Conservation (phyloP, 345 rosid genomes). For the Aurinia saxatilis region DNA sequence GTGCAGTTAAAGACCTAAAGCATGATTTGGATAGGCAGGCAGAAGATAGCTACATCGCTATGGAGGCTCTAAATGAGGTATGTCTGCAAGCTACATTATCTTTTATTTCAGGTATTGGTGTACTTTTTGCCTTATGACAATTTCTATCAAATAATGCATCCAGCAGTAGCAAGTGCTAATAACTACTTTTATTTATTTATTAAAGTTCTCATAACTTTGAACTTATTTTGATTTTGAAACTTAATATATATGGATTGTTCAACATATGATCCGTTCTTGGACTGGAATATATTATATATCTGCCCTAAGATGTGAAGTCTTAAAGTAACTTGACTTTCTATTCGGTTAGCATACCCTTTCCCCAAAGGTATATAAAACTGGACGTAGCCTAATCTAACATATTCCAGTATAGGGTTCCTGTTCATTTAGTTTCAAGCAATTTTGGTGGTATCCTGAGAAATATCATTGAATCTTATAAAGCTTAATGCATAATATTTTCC, state of each 20-base stretch:
- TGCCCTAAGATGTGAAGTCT: background rate
- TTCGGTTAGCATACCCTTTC: too few species aligned
- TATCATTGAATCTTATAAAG: background rate
- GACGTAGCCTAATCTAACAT: background rate
- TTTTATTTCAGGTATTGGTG: background rate
- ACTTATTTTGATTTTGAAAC: background rate
- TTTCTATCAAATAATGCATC: background rate
- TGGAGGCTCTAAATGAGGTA: conserved; percentile 90
- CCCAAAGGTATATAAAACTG: background rate
- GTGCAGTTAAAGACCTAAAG: conserved; percentile 68
- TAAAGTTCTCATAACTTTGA: background rate
- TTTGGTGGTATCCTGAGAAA: background rate
- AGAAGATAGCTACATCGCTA: conserved; percentile 73
- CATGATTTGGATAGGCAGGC: conserved; percentile 74
- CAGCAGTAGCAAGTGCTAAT: conserved; percentile 8
- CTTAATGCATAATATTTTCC: background rate
- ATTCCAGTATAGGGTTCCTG: background rate
- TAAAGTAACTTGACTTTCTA: background rate
- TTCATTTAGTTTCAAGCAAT: background rate
- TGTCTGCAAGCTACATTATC: background rate
- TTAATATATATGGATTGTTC: background rate
- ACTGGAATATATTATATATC: background rate
- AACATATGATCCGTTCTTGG: background rate
- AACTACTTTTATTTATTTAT: too few species aligned
- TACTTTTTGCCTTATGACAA: background rate